Base-by-base conservation (phyloP, 371 early-diverging fungal species). In the Mucor lusitanicus region DNA sequence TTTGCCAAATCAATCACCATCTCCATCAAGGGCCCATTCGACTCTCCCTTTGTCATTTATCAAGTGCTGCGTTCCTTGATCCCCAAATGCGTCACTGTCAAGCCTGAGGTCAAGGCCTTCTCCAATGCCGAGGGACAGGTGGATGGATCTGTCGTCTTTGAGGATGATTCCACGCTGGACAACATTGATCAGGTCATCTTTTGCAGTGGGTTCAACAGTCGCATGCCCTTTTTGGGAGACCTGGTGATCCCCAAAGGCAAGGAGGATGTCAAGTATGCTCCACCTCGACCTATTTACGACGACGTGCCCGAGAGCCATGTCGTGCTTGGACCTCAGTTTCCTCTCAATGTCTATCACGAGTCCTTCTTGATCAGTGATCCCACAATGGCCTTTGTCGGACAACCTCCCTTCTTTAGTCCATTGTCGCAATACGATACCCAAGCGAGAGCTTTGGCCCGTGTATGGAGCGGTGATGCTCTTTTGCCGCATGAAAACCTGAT, bases 201-300 rank as follows among this genome's bases (percentile, higher is more conserved):
- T 44, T 88, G 89, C 61, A 92, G 91, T 2, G 92, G 92, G 0
- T 91, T 85, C 65, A 64, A 73, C 7, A 78, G 78, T 66, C 76
- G 83, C 19, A 74, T 82, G 48, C 77, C 80, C 0, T 87, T 84
- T 61, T 68, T 92, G 46, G 83, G 85, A n/a, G 67, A 72, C 6
- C 50, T 72, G 2, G 46, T 44, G 37, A 65, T 67, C 27, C 58
- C 56, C 25, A 46, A 55, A n/a, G 58, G 60, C 4, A 33, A 66
- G 6, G 27, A 56, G 11, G 64, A 77, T 44, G 67, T 59, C 7
- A 32, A 19, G 0, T 23, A 50, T 1, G 27, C 58, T 3, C 28
- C 32, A 2, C 57, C 57, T 11, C 56, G 46, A 13, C 63, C 50
- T 1, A 17, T 54, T 4, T 65, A 63, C 21, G 58, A 37, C 2